Base-by-base conservation (phyloP, 495 filamentous ascomycete genomes). In the Staphylotrichum tortipilum region DNA sequence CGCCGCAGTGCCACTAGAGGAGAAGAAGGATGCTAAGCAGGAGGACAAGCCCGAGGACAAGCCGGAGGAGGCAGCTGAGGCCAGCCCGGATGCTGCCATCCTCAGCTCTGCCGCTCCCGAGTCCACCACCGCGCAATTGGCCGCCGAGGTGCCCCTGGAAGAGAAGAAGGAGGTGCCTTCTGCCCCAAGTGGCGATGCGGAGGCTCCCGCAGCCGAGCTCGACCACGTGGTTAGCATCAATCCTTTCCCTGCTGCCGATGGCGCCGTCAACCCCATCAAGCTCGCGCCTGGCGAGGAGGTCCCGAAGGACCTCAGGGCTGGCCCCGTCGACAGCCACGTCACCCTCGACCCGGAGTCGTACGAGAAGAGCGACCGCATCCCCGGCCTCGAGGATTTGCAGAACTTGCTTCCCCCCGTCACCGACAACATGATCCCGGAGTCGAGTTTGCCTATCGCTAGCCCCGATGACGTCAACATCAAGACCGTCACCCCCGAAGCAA, bases 331-430 rank as follows among this genome's bases (percentile, higher is more conserved):
- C 34, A 78, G 69, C 49, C 73, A 76, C 41, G 86, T 86, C 43
- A 86, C 79, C 49, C 78, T 87, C 10, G 89, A 95, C 61, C 77
- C 87, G 64, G 85, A 80, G 56, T 89, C 85, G 1, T 95, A 96
- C 62, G 83, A 95, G 60, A 82, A 82, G 57, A 80, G 79, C 59
- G 85, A 83, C 60, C 63, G 78, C 37, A 66, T 76, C 47, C 69
- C 76, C 47, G 68, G 78, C 51, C 47, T 73, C 45, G 72, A 74
- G 49, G n/a, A n/a, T n/a, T n/a, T n/a, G n/a, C n/a, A 69, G 84
- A 41, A 68, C 72, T 29, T n/a, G n/a, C 66, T 89, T 34, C 83
- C 86, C 14, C 73, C 77, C n/a, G 65, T 83, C 31, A 71, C 75
- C 12, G 73, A 69, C 28, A 82, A 77, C 65, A 67, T 86, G 69